Percentiles rank a stretch among this genome's conserved stretches.
Conservation (phyloP, 257 asterid species). For the Gynochthodes officinalis region DNA sequence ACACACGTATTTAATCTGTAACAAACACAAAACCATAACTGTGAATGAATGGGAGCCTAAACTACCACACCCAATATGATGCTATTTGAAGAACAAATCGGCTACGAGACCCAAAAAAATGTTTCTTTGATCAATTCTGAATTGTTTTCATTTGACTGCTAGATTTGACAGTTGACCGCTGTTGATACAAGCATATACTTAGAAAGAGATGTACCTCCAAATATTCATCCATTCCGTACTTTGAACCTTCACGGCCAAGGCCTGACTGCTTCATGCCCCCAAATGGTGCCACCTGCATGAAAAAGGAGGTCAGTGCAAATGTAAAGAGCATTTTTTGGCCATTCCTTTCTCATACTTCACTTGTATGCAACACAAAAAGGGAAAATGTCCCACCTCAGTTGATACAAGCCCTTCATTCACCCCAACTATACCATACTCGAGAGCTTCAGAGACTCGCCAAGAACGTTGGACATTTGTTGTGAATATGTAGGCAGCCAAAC, state of each 20-base stretch:
- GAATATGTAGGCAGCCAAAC: slow-evolving; percentile 91
- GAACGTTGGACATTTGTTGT: slow-evolving; percentile 69
- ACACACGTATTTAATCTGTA: slow-evolving; percentile 72
- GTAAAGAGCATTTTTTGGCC: background rate
- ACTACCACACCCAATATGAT: background rate
- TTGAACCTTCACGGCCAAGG: slow-evolving; percentile 98
- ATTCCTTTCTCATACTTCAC: background rate
- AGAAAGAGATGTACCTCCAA: slow-evolving; percentile 52
- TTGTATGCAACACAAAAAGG: background rate
- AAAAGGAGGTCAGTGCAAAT: slow-evolving; percentile 11
- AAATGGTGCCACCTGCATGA: slow-evolving; percentile 80
- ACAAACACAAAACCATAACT: background rate
- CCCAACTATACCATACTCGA: slow-evolving; percentile 97
- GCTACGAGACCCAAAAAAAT: background rate
- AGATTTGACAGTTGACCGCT: too few relatives aligned
- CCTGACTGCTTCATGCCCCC: slow-evolving; percentile 97
- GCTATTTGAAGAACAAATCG: too few relatives aligned
- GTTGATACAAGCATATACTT: too few relatives aligned
- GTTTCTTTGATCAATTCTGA: background rate
- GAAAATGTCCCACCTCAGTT: slow-evolving; percentile 57
- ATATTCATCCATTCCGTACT: slow-evolving; percentile 91
- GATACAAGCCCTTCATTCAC: slow-evolving; percentile 94
- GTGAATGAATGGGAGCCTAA: background rate
- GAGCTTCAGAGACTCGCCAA: slow-evolving; percentile 97
- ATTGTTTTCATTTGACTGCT: background rate